These are phyloP conservation scores for Malassezia vespertilionis DNA, from an alignment of 1,284 basidiomycete species.

Conservation along the genomic window DNA sequence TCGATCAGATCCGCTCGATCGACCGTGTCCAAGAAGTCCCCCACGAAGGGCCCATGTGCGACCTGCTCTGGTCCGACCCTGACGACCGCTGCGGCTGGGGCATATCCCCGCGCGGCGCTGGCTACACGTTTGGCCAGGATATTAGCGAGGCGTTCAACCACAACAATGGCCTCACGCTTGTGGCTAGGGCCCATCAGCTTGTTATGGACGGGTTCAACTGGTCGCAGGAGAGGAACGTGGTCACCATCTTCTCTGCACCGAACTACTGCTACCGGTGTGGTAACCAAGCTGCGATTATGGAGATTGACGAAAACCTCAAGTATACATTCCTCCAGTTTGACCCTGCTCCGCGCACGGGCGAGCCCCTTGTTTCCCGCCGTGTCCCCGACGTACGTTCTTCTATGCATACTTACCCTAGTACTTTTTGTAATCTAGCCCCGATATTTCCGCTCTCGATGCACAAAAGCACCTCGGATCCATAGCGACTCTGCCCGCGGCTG, in stretches of 20 bases:
- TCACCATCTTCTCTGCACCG: slow-evolving; percentile 97
- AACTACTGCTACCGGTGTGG: slow-evolving; percentile 86
- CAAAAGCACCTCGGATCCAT: too few species aligned
- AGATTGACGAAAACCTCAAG: slow-evolving; percentile 96
- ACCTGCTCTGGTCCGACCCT: slow-evolving; percentile 96
- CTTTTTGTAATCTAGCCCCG: slow-evolving; percentile 11
- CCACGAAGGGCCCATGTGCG: slow-evolving; percentile 98
- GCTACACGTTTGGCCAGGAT: slow-evolving; percentile 98
- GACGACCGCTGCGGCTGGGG: slow-evolving; percentile 99
- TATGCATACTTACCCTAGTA: slow-evolving; percentile 1
- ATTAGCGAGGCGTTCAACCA: slow-evolving; percentile 97
- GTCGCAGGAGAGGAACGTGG: slow-evolving; percentile 99
- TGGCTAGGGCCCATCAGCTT: slow-evolving; percentile 54
- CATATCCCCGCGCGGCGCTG: slow-evolving; percentile 94
- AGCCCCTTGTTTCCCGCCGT: slow-evolving; percentile 91
- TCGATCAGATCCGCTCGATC: slow-evolving; percentile 95
- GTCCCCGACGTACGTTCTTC: slow-evolving; percentile 63
- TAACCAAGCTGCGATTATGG: slow-evolving; percentile 99
- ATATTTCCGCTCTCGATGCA: too few species aligned
- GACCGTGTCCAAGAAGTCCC: slow-evolving; percentile 98
- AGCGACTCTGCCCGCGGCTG: too few species aligned
- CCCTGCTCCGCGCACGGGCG: slow-evolving; percentile 92
- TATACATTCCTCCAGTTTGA: slow-evolving; percentile 97
- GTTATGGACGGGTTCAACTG: slow-evolving; percentile 98
- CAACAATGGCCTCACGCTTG: slow-evolving; percentile 93